These are phyloP conservation scores for Leersia perrieri DNA, from an alignment of 176 grass and related monocot species.

Conservation along the genomic window DNA sequence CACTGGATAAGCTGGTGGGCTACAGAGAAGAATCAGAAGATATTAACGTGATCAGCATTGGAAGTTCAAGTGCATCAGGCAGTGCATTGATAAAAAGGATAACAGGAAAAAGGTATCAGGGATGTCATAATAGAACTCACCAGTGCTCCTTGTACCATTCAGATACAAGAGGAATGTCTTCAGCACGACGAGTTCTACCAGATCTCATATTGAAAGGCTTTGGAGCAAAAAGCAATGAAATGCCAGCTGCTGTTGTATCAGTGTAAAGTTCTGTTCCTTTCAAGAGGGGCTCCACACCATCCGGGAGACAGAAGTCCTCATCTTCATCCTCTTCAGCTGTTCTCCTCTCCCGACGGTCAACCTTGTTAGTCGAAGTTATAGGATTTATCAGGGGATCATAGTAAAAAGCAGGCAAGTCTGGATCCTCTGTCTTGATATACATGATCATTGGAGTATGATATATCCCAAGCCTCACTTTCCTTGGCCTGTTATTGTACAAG, in stretches of 20 bases:
- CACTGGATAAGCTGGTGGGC: constrained; percentile 91
- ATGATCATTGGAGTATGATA: constrained; percentile 99
- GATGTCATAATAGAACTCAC: constrained; percentile 37
- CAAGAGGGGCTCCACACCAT: constrained; percentile 82
- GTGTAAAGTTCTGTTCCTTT: constrained; percentile 62
- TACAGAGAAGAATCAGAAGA: constrained; percentile 58
- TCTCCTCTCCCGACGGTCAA: constrained; percentile 69
- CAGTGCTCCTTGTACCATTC: constrained; percentile 99
- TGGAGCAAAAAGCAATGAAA: constrained; percentile 89
- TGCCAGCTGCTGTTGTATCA: constrained; percentile 91
- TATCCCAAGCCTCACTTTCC: constrained; percentile 87
- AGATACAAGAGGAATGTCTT: constrained; percentile 97
- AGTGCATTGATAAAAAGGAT: neutral
- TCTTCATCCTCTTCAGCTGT: constrained; percentile 67
- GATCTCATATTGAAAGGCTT: constrained; percentile 96
- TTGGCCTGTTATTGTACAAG: constrained; percentile 96
- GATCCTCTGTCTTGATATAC: constrained; percentile 99
- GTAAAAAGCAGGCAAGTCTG: constrained; percentile 97
- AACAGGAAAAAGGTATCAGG: neutral
- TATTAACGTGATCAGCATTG: constrained; percentile 15
- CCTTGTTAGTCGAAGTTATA: constrained; percentile 80
- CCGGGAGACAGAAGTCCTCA: constrained; percentile 79
- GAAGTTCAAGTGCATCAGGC: neutral
- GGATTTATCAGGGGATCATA: constrained; percentile 98
- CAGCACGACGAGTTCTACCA: constrained; percentile 80